Conservation (phyloP, 169 alveolate genomes). For the Cryptosporidium muris region DNA sequence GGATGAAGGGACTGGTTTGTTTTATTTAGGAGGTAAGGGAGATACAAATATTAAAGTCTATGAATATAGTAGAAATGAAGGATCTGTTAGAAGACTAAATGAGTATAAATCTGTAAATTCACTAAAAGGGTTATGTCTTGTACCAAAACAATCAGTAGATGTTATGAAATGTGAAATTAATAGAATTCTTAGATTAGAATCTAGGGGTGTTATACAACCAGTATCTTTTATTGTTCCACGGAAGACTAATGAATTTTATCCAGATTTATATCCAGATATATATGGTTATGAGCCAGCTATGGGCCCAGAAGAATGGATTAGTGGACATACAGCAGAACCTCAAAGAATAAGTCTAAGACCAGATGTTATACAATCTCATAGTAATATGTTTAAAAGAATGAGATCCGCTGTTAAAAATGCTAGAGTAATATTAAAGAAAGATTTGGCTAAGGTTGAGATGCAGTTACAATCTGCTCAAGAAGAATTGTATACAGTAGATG, state of each 20-base stretch:
- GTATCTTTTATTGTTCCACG: conserved; percentile 67
- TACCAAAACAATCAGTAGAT: conserved; percentile 57
- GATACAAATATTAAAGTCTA: conserved; percentile 64
- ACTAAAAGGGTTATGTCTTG: conserved; percentile 44
- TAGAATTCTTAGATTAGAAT: conserved; percentile 47
- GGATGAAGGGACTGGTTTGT: conserved; percentile 70
- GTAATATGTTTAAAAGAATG: conserved; percentile 70
- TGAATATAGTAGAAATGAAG: conserved; percentile 60
- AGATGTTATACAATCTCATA: conserved; percentile 49
- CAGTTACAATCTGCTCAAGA: conserved; percentile 53
- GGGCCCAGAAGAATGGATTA: conserved; percentile 72
- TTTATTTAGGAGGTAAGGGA: conserved; percentile 66
- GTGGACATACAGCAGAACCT: conserved; percentile 64
- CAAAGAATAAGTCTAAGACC: conserved; percentile 53
- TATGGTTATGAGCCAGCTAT: conserved; percentile 66
- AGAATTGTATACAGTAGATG: conserved; percentile 56
- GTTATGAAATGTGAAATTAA: conserved; percentile 68
- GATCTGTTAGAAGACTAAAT: conserved; percentile 50
- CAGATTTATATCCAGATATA: conserved; percentile 64
- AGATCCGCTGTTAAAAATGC: conserved; percentile 69
- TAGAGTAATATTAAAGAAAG: conserved; percentile 63
- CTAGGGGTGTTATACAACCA: conserved; percentile 69
- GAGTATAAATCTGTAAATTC: conserved; percentile 57
- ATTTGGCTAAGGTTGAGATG: conserved; percentile 67
- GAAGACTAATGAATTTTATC: conserved; percentile 55